phyloP scores from a whole-genome alignment of 192 early-diverging fungal genomes.

The Globomyces pollinis-pini region DNA sequence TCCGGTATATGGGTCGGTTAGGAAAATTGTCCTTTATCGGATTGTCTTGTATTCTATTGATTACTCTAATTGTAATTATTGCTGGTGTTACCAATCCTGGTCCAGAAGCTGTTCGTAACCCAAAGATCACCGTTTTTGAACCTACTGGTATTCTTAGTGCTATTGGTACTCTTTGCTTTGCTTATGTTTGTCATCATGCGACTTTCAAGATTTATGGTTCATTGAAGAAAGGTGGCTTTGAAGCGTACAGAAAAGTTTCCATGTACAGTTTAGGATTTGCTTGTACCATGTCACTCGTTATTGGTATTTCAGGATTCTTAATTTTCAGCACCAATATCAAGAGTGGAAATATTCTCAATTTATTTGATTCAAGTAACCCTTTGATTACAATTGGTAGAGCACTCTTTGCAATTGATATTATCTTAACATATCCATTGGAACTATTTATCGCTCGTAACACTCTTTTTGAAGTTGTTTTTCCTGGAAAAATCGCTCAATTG shows the following conservation, averaged over 20 bases:
- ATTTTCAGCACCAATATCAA: no score
- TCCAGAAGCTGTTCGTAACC: no score
- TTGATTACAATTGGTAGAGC: conserved; percentile 81
- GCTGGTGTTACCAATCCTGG: no score
- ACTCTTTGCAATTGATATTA: conserved; percentile 88
- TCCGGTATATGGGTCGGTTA: conserved; percentile 77
- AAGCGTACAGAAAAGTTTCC: no score
- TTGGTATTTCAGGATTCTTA: no score
- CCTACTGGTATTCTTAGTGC: neutral
- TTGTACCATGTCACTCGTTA: no score
- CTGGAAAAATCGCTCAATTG: neutral
- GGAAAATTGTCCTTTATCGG: conserved; percentile 83
- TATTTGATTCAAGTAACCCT: no score
- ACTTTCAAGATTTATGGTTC: conserved; percentile 86
- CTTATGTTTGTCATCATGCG: conserved; percentile 94
- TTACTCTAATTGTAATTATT: no score
- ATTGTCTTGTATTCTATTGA: conserved; percentile 63
- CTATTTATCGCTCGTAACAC: conserved; percentile 54
- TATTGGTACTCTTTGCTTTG: conserved; percentile 18
- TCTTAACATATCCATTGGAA: conserved; percentile 84
- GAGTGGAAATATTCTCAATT: no score
- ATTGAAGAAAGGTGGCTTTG: no score
- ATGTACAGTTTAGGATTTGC: no score
- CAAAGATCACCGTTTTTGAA: neutral
- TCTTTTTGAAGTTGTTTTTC: neutral